Base-by-base conservation (phyloP, 2,329 filamentous ascomycete genomes). In the Coniochaeta sp. region DNA sequence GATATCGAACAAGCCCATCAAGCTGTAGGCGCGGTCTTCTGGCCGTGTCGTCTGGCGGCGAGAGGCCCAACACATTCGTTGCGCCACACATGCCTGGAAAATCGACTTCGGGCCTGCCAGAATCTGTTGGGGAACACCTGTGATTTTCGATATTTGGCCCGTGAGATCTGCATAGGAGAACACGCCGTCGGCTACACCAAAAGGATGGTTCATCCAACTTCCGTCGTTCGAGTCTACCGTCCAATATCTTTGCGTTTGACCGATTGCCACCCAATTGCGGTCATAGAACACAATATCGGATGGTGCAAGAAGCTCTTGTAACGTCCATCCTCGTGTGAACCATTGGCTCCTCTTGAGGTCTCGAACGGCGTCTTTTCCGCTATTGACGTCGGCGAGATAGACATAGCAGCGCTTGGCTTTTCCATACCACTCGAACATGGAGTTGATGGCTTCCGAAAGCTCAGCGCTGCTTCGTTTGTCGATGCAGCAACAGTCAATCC, bases 1-100 rank as follows among this genome's bases (percentile, higher is more conserved):
- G 22, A 62, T 56, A 38, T 59, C 44, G 22, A 62, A 62, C 2
- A 62, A 28, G 16, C 61, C 61, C n/a, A 62, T 40, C 4, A 62
- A 26, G 44, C 61, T 58, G 22, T 62, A 62, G 6, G 59, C 61
- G 7, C 26, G 14, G 19, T 62, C 61, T 32, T 62, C 61, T 0
- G 32, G 19, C 30, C 59, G 22, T n/a, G 58, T 62, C 3, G 61
- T 62, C 4, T 52, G 9, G 17, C 61, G 50, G 1, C 30, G 36
- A 4, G 61, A 59, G 16, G 58, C 61, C 61, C 61, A 62, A 10
- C n/a, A 55, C 61, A 62, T 60, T 14, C 60, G 38, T 17, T 52
- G 26, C 7, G 44, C 54, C n/a, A 62, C 58, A 2, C 32, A 32
- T 6, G 17, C 8, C 19, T n/a, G 24, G 16, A 16, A 57, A 30